These are phyloP conservation scores for Ulmus americana DNA, from an alignment of 331 rosid genomes.

Conservation along the genomic window DNA sequence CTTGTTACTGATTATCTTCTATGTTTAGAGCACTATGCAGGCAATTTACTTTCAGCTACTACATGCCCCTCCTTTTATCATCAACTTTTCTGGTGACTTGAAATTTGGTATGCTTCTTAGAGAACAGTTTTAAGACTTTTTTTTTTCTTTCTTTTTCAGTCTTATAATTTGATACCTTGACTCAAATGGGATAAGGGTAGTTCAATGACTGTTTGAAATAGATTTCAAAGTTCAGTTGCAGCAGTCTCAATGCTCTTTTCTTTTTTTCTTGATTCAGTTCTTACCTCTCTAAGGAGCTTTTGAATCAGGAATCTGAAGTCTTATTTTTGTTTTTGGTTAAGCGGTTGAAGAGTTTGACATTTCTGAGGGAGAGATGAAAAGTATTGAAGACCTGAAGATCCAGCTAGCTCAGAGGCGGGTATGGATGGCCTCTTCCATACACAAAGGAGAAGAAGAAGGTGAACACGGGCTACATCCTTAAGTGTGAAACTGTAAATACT, in stretches of 20 bases:
- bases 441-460: slow-evolving; percentile 91
- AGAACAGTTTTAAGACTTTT: background rate
- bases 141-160: background rate
- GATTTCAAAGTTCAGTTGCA: background rate
- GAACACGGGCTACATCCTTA: slow-evolving; percentile 28
- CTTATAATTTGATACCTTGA: background rate
- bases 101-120: slow-evolving; percentile 56
- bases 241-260: background rate
- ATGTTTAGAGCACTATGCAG: slow-evolving; percentile 63
- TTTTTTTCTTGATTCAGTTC: background rate
- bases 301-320: background rate
- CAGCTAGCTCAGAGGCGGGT: slow-evolving; percentile 54
- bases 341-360: slow-evolving; percentile 57
- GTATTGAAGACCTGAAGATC: slow-evolving; percentile 41
- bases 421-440: slow-evolving; percentile 98
- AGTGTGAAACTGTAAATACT: background rate
- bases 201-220: background rate
- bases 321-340: slow-evolving; percentile 21
- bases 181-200: background rate
- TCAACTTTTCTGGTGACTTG: slow-evolving; percentile 76
- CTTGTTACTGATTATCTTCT: slow-evolving; percentile 26
- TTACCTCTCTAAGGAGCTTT: background rate
- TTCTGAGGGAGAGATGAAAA: slow-evolving; percentile 36
- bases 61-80: slow-evolving; percentile 66
- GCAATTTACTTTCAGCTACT: slow-evolving; percentile 77